A percentile compares a stretch with the other conserved stretches of the same genome.
These are phyloP conservation scores for Penicillium arizonense DNA, from an alignment of 495 filamentous ascomycete genomes.

Conservation along the genomic window DNA sequence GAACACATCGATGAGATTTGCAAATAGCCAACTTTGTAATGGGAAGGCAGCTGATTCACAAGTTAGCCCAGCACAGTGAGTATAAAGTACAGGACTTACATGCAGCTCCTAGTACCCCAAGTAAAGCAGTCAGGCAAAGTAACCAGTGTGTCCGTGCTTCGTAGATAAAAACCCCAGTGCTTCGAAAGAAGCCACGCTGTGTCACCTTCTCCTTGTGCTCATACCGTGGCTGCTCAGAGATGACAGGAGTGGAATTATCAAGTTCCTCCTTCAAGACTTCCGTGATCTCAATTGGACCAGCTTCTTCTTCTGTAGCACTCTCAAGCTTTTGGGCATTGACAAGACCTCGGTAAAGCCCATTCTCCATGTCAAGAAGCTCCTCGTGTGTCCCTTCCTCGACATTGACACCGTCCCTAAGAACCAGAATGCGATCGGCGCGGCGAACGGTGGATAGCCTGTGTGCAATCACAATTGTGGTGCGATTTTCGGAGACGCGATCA, in stretches of 20 bases:
- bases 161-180: background rate
- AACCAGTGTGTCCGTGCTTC: background rate
- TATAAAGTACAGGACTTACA: background rate
- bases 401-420: constrained; percentile 45
- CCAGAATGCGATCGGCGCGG: constrained; percentile 51
- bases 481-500: constrained; percentile 34
- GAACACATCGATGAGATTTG: constrained; percentile 31
- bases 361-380: constrained; percentile 33
- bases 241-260: too few species aligned
- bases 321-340: constrained; percentile 32
- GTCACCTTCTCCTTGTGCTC: background rate
- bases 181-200: background rate
- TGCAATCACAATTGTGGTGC: constrained; percentile 51
- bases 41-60: constrained; percentile 7
- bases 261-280: too few species aligned
- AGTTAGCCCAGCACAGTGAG: too few species aligned
- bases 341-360: constrained; percentile 46
- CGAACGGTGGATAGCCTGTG: constrained; percentile 58
- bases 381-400: constrained; percentile 52
- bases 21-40: constrained; percentile 37
- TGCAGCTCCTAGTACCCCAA: constrained; percentile 35
- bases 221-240: background rate
- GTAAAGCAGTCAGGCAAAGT: background rate
- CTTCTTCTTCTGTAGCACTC: background rate
- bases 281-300: too few species aligned